A percentile compares a stretch with the other conserved stretches of the same genome.
phyloP scores from a whole-genome alignment of 148 eudicot species.

The Polygonum aviculare region DNA sequence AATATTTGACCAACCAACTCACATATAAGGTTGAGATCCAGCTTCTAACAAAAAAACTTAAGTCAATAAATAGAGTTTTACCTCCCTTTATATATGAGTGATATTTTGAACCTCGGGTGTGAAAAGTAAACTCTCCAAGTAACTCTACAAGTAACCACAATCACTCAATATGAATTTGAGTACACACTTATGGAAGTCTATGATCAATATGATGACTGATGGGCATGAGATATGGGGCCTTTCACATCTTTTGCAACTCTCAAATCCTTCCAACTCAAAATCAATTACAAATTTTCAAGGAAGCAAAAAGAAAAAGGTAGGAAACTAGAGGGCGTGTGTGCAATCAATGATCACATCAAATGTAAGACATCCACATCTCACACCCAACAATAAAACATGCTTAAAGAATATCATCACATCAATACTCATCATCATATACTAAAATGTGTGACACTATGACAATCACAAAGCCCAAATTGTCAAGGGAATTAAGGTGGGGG shows the following conservation, averaged over 20 bases:
- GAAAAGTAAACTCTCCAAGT: too few species aligned
- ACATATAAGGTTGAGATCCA: too few species aligned
- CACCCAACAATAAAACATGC: background rate
- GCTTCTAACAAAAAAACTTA: too few species aligned
- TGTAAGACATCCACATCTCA: slow-evolving; percentile 3
- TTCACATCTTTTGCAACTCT: background rate
- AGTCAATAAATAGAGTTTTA: too few species aligned
- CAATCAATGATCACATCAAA: slow-evolving; percentile 2
- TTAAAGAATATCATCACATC: background rate
- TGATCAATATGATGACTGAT: too few species aligned
- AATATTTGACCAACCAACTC: background rate
- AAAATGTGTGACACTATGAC: background rate
- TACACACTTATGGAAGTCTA: too few species aligned
- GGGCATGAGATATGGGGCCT: too few species aligned
- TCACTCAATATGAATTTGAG: too few species aligned
- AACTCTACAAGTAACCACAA: too few species aligned
- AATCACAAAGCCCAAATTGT: background rate
- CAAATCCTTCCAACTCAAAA: background rate
- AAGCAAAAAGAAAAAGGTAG: background rate
- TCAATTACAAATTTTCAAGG: background rate
- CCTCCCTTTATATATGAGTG: too few species aligned
- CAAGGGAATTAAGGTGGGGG: background rate
- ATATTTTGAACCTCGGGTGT: too few species aligned
- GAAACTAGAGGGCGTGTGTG: background rate
- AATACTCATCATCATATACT: background rate